Evolutionary conservation across 371 early-diverging fungal species (phyloP).

Genomic region (Aphelidium insulamus): DNA sequence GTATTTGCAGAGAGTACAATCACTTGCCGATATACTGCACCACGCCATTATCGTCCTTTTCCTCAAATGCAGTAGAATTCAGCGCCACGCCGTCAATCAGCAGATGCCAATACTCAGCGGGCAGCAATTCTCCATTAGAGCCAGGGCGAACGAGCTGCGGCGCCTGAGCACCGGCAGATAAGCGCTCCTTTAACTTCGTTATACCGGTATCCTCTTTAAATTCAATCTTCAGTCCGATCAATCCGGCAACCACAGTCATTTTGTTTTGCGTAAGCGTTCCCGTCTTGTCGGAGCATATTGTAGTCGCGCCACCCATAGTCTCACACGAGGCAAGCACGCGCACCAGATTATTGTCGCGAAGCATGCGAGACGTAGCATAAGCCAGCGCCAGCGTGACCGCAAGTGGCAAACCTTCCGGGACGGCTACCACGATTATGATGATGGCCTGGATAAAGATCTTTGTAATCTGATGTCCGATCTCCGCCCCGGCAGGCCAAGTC

Average conservation of each 20-base stretch:
- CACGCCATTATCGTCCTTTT: conserved; percentile 26
- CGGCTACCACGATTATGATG: conserved; percentile 50
- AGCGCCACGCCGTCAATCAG: conserved; percentile 39
- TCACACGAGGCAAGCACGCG: conserved; percentile 73
- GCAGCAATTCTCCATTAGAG: neutral
- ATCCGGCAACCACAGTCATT: conserved; percentile 63
- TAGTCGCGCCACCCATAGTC: conserved; percentile 82
- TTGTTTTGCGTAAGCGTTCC: conserved; percentile 73
- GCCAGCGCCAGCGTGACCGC: conserved; percentile 55
- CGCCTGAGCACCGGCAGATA: too few species aligned
- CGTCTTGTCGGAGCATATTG: conserved; percentile 76
- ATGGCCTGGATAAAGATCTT: conserved; percentile 39
- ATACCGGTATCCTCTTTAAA: conserved; percentile 6
- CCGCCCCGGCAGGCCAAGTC: too few species aligned
- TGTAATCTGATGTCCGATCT: conserved; percentile 20
- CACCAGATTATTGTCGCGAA: conserved; percentile 74
- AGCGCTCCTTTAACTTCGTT: too few species aligned
- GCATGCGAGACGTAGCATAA: conserved; percentile 59
- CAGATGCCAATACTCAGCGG: conserved; percentile 6
- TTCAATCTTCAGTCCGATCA: conserved; percentile 16
- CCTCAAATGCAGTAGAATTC: conserved; percentile 66
- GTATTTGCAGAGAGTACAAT: neutral
- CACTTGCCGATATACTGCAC: conserved; percentile 19
- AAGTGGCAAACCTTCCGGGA: conserved; percentile 57
- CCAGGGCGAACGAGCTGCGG: neutral